These are phyloP conservation scores for Candida smagusa DNA, from an alignment of 1,139 yeast genomes.

Conservation along the genomic window DNA sequence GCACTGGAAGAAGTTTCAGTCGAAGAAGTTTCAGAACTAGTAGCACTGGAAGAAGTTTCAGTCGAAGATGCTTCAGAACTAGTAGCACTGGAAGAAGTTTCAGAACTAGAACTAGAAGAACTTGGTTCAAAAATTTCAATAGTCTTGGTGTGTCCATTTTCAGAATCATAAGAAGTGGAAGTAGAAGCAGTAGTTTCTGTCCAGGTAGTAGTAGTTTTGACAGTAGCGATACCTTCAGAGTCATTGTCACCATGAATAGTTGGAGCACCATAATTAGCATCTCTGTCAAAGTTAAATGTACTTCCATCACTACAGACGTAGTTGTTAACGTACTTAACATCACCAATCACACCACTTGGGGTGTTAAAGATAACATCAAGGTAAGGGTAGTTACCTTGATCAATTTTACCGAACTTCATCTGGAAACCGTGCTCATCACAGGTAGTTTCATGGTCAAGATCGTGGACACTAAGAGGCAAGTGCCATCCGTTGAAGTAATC, in stretches of 20 bases:
- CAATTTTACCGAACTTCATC: constrained; percentile 19
- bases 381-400: constrained; percentile 31
- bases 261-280: constrained; percentile 8
- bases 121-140: too few relatives aligned
- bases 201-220: constrained; percentile 9
- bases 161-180: not conserved
- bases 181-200: constrained; percentile 7
- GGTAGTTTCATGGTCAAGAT: constrained; percentile 7
- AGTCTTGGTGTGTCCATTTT: too few relatives aligned
- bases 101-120: too few relatives aligned
- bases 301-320: constrained; percentile 5
- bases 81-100: too few relatives aligned
- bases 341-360: constrained; percentile 2
- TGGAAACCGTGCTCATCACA: constrained; percentile 1
- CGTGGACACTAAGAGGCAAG: constrained; percentile 13
- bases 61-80: too few relatives aligned
- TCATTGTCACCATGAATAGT: constrained; percentile 7
- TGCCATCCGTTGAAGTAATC: constrained; percentile 21
- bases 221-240: constrained; percentile 8
- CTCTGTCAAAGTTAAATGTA: constrained; percentile 11
- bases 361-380: constrained; percentile 12
- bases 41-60: too few relatives aligned
- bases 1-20: too few relatives aligned
- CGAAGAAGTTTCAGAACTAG: too few relatives aligned
- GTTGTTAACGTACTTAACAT: constrained; percentile 1